These are phyloP conservation scores for Aspergillus sp. DNA, from an alignment of 2,329 filamentous ascomycete species.

Conservation along the genomic window DNA sequence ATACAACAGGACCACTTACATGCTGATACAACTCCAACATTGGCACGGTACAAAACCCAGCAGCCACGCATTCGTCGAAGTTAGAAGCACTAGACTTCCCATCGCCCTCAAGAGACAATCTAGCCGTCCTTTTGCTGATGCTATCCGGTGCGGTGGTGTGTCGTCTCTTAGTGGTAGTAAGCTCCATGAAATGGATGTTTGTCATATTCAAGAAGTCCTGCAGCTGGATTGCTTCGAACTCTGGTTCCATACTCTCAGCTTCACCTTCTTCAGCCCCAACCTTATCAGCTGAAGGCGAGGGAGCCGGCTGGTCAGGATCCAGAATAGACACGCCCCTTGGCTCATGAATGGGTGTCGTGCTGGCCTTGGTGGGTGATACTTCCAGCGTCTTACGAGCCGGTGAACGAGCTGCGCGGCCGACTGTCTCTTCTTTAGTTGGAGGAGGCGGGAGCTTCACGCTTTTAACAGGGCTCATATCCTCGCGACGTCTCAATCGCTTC, in stretches of 20 bases:
- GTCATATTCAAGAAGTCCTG: constrained; percentile 95
- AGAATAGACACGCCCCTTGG: constrained; percentile 40
- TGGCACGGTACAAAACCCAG: constrained; percentile 85
- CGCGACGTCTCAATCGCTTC: constrained; percentile 70
- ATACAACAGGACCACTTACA: constrained; percentile 47
- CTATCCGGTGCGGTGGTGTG: constrained; percentile 70
- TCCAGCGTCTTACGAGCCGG: constrained; percentile 44
- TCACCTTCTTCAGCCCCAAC: constrained; percentile 46
- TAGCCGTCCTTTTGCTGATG: constrained; percentile 30
- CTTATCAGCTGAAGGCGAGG: constrained; percentile 28
- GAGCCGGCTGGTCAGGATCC: constrained; percentile 29
- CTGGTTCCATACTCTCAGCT: constrained; percentile 45
- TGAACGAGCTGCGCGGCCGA: constrained; percentile 56
- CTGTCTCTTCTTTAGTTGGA: constrained; percentile 65
- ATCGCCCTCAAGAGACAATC: constrained; percentile 26
- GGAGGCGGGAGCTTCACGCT: constrained; percentile 69
- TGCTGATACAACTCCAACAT: constrained; percentile 95
- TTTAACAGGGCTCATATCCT: constrained; percentile 71
- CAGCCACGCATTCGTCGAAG: constrained; percentile 78
- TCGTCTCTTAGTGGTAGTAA: constrained; percentile 91
- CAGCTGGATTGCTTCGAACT: constrained; percentile 69
- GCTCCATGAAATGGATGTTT: constrained; percentile 96
- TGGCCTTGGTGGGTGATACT: constrained; percentile 32
- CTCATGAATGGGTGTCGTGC: constrained; percentile 54
- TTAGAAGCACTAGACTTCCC: constrained; percentile 27